Conservation (phyloP, 257 asterid genomes). For the Solanum tarapatanum region DNA sequence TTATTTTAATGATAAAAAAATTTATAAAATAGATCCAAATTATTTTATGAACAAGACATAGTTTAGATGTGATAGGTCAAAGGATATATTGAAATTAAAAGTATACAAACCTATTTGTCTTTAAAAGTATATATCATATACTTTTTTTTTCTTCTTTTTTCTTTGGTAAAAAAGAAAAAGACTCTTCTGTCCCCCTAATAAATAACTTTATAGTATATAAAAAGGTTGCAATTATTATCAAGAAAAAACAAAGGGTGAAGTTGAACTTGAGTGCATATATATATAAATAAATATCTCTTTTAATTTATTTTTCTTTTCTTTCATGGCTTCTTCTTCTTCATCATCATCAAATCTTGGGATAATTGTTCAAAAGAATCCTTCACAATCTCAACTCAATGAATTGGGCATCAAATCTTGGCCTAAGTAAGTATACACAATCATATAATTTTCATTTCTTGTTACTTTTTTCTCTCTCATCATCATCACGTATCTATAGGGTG, state of each 20-base stretch:
- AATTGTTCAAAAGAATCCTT: constrained; percentile 57
- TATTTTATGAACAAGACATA: neutral
- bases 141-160: neutral
- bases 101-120: neutral
- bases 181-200: neutral
- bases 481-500: neutral
- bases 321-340: constrained; percentile 26
- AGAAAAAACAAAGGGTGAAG: neutral
- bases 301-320: neutral
- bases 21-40: neutral
- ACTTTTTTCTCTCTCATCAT: neutral
- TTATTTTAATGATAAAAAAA: neutral
- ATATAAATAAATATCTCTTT: neutral
- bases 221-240: neutral
- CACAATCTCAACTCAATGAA: constrained; percentile 58
- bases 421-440: constrained; percentile 40
- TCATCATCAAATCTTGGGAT: constrained; percentile 46
- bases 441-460: neutral
- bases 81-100: neutral
- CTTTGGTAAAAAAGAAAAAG: neutral
- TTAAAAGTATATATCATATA: neutral
- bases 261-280: neutral
- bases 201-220: neutral
- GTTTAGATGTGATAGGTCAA: neutral
- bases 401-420: constrained; percentile 97